Evolutionary conservation across 1,284 basidiomycete species (phyloP).

Genomic region (Pyrrhoderma lamaoense): DNA sequence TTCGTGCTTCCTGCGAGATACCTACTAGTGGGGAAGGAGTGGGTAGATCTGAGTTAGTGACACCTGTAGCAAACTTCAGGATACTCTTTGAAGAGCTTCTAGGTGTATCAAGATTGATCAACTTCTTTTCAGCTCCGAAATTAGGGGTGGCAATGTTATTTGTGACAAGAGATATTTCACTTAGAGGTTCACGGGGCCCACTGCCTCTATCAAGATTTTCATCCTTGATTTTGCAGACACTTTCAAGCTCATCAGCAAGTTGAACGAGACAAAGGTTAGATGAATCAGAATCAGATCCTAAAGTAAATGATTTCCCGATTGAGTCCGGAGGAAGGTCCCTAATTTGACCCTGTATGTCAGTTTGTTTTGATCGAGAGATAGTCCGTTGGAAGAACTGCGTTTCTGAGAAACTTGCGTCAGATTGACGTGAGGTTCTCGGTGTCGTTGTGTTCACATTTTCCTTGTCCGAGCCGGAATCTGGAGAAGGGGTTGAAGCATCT

Average conservation of each 20-base stretch:
- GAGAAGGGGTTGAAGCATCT: conserved; percentile 1
- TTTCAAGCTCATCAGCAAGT: conserved; percentile 11
- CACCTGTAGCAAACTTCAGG: conserved; percentile 10
- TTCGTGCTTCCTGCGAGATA: background rate
- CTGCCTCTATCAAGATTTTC: background rate
- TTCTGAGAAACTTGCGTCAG: conserved; percentile 1
- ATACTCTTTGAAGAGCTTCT: conserved; percentile 6
- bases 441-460: conserved; percentile 16
- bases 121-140: background rate
- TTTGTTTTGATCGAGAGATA: background rate
- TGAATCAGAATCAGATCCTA: conserved; percentile 5
- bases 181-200: background rate
- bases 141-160: conserved; percentile 1
- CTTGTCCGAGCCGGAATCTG: conserved; percentile 16
- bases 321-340: background rate
- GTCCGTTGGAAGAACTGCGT: conserved; percentile 6
- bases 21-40: background rate
- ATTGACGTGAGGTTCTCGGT: background rate
- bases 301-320: conserved; percentile 3
- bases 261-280: conserved; percentile 12
- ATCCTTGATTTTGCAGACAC: background rate
- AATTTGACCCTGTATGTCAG: background rate
- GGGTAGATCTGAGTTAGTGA: background rate
- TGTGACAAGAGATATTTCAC: background rate
- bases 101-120: conserved; percentile 7